phyloP scores from a whole-genome alignment of 2,329 filamentous ascomycete genomes.

The Cladosporium sp. region DNA sequence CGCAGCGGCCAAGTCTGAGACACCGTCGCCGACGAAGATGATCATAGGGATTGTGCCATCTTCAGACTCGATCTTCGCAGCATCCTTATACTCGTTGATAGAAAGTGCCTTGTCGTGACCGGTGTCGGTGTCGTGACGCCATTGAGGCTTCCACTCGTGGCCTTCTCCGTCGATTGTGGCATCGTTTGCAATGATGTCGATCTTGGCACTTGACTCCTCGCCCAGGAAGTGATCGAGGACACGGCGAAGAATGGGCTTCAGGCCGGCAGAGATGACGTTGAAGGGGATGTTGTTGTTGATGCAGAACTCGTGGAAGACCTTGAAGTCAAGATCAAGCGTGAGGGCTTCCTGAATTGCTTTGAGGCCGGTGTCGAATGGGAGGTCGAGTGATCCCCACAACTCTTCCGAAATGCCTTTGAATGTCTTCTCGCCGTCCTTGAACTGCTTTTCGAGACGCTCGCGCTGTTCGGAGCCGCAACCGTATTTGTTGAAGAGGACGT shows the following conservation, averaged over 20 bases:
- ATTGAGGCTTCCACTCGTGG: constrained; percentile 60
- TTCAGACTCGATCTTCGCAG: constrained; percentile 51
- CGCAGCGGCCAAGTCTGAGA: constrained; percentile 63
- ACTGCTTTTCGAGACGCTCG: constrained; percentile 57
- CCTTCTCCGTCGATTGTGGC: constrained; percentile 57
- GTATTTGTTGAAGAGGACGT: constrained; percentile 63
- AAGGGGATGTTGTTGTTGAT: constrained; percentile 60
- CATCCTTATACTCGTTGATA: constrained; percentile 56
- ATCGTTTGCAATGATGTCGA: constrained; percentile 66
- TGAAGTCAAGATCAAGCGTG: constrained; percentile 61
- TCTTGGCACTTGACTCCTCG: constrained; percentile 54
- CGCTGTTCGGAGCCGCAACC: constrained; percentile 58
- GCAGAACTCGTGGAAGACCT: constrained; percentile 62
- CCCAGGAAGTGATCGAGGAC: constrained; percentile 64
- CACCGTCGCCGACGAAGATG: constrained; percentile 66
- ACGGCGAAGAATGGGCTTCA: constrained; percentile 59
- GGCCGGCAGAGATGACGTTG: constrained; percentile 64
- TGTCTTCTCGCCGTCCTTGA: constrained; percentile 60
- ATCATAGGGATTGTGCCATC: constrained; percentile 63
- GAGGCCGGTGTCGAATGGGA: constrained; percentile 66
- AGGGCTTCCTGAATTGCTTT: constrained; percentile 58
- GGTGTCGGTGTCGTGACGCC: constrained; percentile 61
- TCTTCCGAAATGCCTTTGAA: constrained; percentile 69
- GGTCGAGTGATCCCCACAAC: constrained; percentile 64
- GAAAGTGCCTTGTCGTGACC: constrained; percentile 66